A percentile compares a stretch with the other conserved stretches of the same genome.
These are phyloP conservation scores for Pyrenophora tritici-repentis DNA, from an alignment of 2,329 filamentous ascomycete species.

Conservation along the genomic window DNA sequence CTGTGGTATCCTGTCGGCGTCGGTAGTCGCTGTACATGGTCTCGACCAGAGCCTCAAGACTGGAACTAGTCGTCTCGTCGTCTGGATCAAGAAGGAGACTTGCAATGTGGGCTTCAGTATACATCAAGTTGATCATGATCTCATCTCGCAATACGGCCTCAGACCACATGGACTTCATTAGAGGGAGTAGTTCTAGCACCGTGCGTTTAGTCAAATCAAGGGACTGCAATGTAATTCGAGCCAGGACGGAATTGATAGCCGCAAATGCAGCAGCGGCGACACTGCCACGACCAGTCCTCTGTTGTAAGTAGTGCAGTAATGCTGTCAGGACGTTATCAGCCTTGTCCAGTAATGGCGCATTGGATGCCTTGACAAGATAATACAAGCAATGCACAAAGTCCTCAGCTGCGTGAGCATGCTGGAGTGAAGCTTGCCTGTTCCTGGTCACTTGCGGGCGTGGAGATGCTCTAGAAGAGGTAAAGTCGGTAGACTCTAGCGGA, in stretches of 20 bases:
- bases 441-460: constrained; percentile 28
- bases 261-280: constrained; percentile 75
- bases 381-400: constrained; percentile 66
- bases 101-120: constrained; percentile 55
- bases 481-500: constrained; percentile 36
- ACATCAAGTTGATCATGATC: constrained; percentile 73
- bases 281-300: constrained; percentile 67
- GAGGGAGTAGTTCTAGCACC: constrained; percentile 66
- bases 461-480: constrained; percentile 29
- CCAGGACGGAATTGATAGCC: constrained; percentile 73
- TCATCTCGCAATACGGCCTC: constrained; percentile 67
- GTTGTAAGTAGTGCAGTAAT: constrained; percentile 65
- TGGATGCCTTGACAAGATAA: constrained; percentile 66
- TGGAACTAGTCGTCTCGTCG: constrained; percentile 35
- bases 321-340: constrained; percentile 61
- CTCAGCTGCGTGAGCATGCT: constrained; percentile 34
- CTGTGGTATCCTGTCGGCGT: constrained; percentile 63
- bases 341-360: constrained; percentile 66
- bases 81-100: constrained; percentile 35
- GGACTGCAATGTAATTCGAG: constrained; percentile 70
- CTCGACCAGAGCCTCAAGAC: constrained; percentile 69
- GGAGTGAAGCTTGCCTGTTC: constrained; percentile 27
- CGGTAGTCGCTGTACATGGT: constrained; percentile 79
- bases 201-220: constrained; percentile 65
- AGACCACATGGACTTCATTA: constrained; percentile 78